Evolutionary conservation across 2,329 filamentous ascomycete species (phyloP), one percentile per base, ranked within the genome.

Genomic region (Lachnellula hyalina): DNA sequence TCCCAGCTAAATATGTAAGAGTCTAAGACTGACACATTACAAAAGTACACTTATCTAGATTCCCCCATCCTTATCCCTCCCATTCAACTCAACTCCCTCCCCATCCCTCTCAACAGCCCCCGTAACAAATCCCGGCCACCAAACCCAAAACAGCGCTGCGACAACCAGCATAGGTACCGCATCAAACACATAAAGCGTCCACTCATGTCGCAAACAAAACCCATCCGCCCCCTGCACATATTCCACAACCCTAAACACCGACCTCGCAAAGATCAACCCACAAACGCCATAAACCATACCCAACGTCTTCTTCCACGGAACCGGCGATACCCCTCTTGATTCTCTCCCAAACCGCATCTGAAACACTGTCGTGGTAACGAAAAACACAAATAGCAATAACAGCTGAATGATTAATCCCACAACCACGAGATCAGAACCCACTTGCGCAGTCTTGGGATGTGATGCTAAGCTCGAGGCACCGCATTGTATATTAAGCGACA

Each of bases 331-430:
- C 38, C n/a, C 1, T 61, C 62, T 7, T 19, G 41, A n/a, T 19
- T 42, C 28, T 5, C 17, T 28, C 32, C 3, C 14, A 52, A 35
- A 17, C 34, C 32, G 42, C 5, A 55, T n/a, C 11, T 61, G 60
- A 49, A 59, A 59, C 17, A 59, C 14, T 32, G 73, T 60, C 0
- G 78, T 72, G 2, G 75, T 74, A 6, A 74, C 56, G 36, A 79
- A 66, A 61, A 85, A 86, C 42, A 84, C 68, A 28, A 73, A 73
- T 59, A 85, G 85, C 56, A 80, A 75, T 41, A 80, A 34, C 28
- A 86, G 73, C 63, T 86, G 83, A 15, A 84, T 65, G 32, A 79
- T 65, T 2, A 86, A 69, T 2, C 83, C 82, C 1, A 63, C 75
- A 11, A 84, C 69, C 23, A 85, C 75, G 49, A 84, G 71, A 17